phyloP scores from a whole-genome alignment of 768 basidiomycete species.

The Scleroderma citrinum region DNA sequence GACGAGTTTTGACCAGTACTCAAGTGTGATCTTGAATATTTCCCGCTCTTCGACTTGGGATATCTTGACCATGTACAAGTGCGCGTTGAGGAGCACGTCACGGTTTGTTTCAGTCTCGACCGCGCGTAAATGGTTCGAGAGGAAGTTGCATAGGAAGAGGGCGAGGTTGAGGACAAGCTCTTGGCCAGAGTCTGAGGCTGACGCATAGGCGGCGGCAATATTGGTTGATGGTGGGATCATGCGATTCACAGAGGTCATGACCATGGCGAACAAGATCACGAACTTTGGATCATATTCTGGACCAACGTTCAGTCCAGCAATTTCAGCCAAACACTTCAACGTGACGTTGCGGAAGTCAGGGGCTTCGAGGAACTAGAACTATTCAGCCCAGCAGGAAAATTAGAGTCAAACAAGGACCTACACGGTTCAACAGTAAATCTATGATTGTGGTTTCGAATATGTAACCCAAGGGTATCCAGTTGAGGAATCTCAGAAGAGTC shows the following conservation, averaged over 20 bases:
- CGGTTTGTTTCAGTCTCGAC: conserved; percentile 89
- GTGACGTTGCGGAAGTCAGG: conserved; percentile 97
- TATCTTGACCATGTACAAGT: conserved; percentile 97
- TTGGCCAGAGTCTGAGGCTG: conserved; percentile 87
- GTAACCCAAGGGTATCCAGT: conserved; percentile 98
- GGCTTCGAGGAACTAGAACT: conserved; percentile 82
- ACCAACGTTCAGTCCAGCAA: conserved; percentile 89
- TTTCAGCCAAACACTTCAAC: conserved; percentile 93
- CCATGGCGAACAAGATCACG: conserved; percentile 94
- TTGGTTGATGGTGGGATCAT: conserved; percentile 97
- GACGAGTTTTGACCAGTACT: conserved; percentile 96
- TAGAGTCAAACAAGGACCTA: conserved; percentile 37
- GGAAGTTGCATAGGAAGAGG: conserved; percentile 95
- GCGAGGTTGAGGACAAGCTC: conserved; percentile 96
- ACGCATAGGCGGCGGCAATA: conserved; percentile 86
- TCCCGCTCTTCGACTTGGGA: conserved; percentile 98
- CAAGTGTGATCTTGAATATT: conserved; percentile 98
- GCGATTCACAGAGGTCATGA: conserved; percentile 94
- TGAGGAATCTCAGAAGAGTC: conserved; percentile 90
- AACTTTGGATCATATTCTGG: conserved; percentile 98
- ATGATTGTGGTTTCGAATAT: conserved; percentile 99
- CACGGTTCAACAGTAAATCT: conserved; percentile 85
- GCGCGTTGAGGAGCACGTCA: conserved; percentile 92
- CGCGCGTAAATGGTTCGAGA: conserved; percentile 87
- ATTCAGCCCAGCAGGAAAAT: conserved; percentile 9